A percentile compares a stretch with the other conserved stretches of the same genome.
These are phyloP conservation scores for Aspergillus fructus DNA, from an alignment of 2,329 filamentous ascomycete species.

Conservation along the genomic window DNA sequence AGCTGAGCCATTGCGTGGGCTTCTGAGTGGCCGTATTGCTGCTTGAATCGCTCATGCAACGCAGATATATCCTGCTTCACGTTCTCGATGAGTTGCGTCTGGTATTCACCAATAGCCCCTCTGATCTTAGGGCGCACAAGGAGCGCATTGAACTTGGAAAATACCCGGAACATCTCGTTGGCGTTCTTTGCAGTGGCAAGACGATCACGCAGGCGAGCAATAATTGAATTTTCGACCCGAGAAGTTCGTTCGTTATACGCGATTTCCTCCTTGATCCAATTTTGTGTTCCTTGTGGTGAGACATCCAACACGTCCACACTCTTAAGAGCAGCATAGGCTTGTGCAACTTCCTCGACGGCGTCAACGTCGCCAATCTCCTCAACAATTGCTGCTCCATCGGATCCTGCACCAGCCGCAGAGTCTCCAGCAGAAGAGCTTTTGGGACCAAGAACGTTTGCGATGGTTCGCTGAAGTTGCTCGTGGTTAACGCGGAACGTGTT, in stretches of 20 bases:
- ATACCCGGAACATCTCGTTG: conserved; percentile 99
- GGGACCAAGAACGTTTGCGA: conserved; percentile 91
- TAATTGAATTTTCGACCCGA: conserved; percentile 97
- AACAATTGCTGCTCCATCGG: conserved; percentile 68
- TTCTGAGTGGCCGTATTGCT: conserved; percentile 97
- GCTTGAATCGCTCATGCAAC: conserved; percentile 95
- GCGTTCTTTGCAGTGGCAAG: conserved; percentile 94
- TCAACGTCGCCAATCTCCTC: conserved; percentile 98
- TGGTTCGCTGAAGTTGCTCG: conserved; percentile 94
- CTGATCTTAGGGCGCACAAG: conserved; percentile 99
- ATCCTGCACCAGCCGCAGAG: conserved; percentile 36
- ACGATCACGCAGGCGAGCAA: conserved; percentile 86
- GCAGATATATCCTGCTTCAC: conserved; percentile 94
- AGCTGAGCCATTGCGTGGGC: conserved; percentile 97
- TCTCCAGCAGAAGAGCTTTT: conserved; percentile 60
- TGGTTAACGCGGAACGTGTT: conserved; percentile 94
- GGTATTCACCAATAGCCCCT: conserved; percentile 95
- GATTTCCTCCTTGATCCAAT: conserved; percentile 92
- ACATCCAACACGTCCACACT: conserved; percentile 96
- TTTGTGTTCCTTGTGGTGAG: conserved; percentile 80
- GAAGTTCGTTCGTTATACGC: conserved; percentile 97
- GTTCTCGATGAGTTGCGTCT: conserved; percentile 95
- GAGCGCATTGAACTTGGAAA: conserved; percentile 98
- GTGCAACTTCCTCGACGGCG: conserved; percentile 90
- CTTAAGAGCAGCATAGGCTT: conserved; percentile 90